Base-by-base conservation (phyloP, 2,329 filamentous ascomycete genomes). In the Aspergillus sp. region DNA sequence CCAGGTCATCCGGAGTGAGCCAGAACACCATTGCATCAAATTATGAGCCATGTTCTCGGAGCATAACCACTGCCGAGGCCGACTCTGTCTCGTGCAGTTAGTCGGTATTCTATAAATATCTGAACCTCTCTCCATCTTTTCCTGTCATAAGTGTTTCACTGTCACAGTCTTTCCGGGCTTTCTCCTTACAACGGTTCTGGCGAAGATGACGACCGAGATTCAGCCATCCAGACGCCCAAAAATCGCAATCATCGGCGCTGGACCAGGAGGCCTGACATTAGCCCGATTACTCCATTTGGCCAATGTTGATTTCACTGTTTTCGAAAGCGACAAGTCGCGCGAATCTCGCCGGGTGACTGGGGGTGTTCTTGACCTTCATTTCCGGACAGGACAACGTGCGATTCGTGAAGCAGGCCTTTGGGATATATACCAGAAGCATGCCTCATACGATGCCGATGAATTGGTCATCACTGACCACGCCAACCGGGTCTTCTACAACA, bases 351-450 rank as follows among this genome's bases (percentile, higher is more conserved):
- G 53, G 49, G 62, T 52, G 51, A 67, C 57, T 31, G 60, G 53
- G 5, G 71, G 71, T 0, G 64, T 63, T 57, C 66, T 72, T 14
- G 71, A 73, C 56, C 61, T 73, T 11, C 70, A 72, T 50, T 60
- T 66, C 11, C 65, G 67, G 45, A 67, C 70, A 14, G 71, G 70
- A 2, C 58, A 70, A 4, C 60, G 62, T 4, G 71, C 69, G 12
- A 49, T 73, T 36, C 42, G 59, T 3, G 65, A 65, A 54, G 67
- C 66, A 36, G 69, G 61, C 0, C 49, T 73, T 3, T 65, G 51
- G 55, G 64, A 70, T 1, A 49, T 64, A 29, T 73, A 72, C 54
- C 62, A 67, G 16, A 42, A 16, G 11, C 53, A 49, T 7, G 45
- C 53, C 7, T 24, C 39, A 26, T 32, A 31, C 18, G 42, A 49